Evolutionary conservation across 2,329 filamentous ascomycete genomes (phyloP), one percentile per base, ranked within the genome.

Genomic region (Xylariaceae sp.): DNA sequence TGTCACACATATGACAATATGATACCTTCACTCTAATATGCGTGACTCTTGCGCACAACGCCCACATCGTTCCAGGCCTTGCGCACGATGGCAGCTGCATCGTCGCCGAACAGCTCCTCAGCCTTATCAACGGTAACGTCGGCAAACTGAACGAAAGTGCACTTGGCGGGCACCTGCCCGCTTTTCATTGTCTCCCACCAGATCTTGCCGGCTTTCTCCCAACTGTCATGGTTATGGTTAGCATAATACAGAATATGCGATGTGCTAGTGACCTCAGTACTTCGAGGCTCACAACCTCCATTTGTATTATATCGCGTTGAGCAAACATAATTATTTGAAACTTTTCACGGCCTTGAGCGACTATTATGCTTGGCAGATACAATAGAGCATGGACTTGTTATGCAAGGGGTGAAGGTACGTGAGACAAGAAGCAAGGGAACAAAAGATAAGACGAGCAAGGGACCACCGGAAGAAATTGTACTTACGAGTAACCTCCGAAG

Each of bases 121-220:
- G 80, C 79, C 9, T 73, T 69, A n/a, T 78, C 75, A 2, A 80
- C 72, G 0, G 80, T 83, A 6, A 76, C 75, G 39, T 80, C 74
- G 19, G 80, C 78, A 59, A 82, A 83, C 60, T 81, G 76, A 33
- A 75, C 58, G 61, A 83, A 82, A 6, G 71, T 78, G 64, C 75
- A 78, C 9, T 66, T 68, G 14, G 72, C 53, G 0, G 76, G 71
- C 6, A 83, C 63, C 16, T 72, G 74, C 16, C 77, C 77, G 29
- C 75, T 77, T 16, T 66, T 74, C 75, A 82, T 74, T 0, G 79
- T 71, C 64, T 77, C 75, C 79, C 80, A 82, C 80, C 79, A 82
- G 55, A 82, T 79, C 61, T 78, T 75, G 11, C 80, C 80, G 7
- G 79, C 79, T 70, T 80, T 81, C 64, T 82, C 80, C 78, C 78